A percentile compares a stretch with the other conserved stretches of the same genome.
phyloP scores from a whole-genome alignment of 2,329 filamentous ascomycete genomes.

The Penicillium sclerotigenum region DNA sequence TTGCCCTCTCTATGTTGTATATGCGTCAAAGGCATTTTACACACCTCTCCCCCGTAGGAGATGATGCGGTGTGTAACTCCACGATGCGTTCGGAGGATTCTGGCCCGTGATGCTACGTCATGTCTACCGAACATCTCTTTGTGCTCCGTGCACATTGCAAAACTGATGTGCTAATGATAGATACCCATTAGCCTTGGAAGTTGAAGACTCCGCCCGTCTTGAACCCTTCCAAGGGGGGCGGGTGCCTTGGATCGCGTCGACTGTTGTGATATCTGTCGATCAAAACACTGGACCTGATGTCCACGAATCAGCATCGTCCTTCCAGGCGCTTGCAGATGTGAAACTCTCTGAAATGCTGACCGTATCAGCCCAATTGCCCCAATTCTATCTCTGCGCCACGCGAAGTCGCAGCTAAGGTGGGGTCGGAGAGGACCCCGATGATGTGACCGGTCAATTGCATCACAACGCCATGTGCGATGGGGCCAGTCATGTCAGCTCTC shows the following conservation, averaged over 20 bases:
- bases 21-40: background rate
- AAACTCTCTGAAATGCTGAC: conserved; percentile 3
- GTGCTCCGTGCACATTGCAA: conserved; percentile 7
- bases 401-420: conserved; percentile 14
- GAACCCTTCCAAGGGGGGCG: background rate
- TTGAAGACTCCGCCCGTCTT: background rate
- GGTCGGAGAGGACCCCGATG: conserved; percentile 12
- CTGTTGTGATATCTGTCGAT: background rate
- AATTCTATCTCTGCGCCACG: conserved; percentile 16
- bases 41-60: background rate
- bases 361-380: conserved; percentile 7
- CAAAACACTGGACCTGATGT: background rate
- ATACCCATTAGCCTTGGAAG: background rate
- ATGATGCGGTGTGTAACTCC: background rate
- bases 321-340: conserved; percentile 8
- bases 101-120: conserved; percentile 24
- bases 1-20: background rate
- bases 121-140: conserved; percentile 1
- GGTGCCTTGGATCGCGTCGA: background rate
- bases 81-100: background rate
- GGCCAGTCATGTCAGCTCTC: conserved; percentile 18
- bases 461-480: conserved; percentile 24
- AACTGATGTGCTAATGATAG: conserved; percentile 1
- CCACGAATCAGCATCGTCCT: background rate
- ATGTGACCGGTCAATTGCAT: conserved; percentile 26